phyloP scores from a whole-genome alignment of 305 asterid species.

The Lippia alba region DNA sequence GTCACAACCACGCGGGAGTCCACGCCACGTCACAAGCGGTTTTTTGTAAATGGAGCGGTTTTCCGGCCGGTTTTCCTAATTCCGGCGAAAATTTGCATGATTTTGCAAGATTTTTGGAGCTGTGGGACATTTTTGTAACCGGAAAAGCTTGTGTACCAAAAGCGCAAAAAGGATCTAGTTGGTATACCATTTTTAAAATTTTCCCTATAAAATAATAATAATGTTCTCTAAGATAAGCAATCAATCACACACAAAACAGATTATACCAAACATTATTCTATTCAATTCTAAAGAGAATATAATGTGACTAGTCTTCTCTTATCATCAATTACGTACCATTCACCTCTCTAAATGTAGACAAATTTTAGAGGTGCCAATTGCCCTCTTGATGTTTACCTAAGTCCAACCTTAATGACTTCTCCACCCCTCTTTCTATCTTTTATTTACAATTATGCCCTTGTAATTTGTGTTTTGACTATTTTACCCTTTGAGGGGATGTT shows the following conservation, averaged over 20 bases:
- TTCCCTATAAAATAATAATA: not conserved
- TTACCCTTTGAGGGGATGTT: too few relatives aligned
- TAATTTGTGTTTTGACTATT: too few relatives aligned
- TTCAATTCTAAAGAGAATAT: slow-evolving; percentile 21
- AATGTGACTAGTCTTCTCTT: slow-evolving; percentile 42
- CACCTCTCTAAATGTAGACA: slow-evolving; percentile 49
- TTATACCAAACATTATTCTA: slow-evolving; percentile 19
- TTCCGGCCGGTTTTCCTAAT: too few relatives aligned
- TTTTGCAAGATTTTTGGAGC: too few relatives aligned
- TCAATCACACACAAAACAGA: slow-evolving; percentile 21
- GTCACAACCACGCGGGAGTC: too few relatives aligned
- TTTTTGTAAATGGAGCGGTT: too few relatives aligned
- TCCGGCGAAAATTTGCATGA: too few relatives aligned
- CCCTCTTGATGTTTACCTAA: slow-evolving; percentile 59
- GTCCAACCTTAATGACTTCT: slow-evolving; percentile 43
- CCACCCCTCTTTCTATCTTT: slow-evolving; percentile 33
- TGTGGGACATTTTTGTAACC: too few relatives aligned
- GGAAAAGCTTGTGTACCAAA: too few relatives aligned
- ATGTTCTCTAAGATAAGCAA: slow-evolving; percentile 44
- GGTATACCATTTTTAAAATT: too few relatives aligned
- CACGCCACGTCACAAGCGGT: too few relatives aligned
- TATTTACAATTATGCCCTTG: slow-evolving; percentile 41
- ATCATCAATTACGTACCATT: slow-evolving; percentile 58
- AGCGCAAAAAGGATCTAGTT: too few relatives aligned
- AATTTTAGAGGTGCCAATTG: slow-evolving; percentile 57